Conservation (phyloP, 306 rosid genomes). For the Glycine tomentella region DNA sequence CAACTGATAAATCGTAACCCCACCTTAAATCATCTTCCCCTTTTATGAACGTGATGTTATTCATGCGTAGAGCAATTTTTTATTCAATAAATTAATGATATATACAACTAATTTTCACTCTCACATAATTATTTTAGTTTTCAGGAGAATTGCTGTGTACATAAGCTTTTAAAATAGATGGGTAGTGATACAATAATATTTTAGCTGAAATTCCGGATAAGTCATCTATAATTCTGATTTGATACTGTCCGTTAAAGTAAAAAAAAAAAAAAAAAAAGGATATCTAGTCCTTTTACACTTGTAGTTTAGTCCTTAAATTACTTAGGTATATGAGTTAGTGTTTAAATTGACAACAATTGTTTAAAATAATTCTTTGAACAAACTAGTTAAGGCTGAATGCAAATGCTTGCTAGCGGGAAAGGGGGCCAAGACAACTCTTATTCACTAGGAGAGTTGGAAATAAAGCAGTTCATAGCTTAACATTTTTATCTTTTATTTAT, state of each 20-base stretch:
- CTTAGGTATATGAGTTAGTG: neutral
- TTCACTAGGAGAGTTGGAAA: too few relatives aligned
- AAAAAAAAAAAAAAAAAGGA: too few relatives aligned
- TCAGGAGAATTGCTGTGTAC: neutral
- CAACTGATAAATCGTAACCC: conserved; percentile 12
- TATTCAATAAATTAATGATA: neutral
- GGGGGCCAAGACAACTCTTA: too few relatives aligned
- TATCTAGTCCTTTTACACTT: too few relatives aligned
- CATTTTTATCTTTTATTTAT: too few relatives aligned
- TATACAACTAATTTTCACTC: neutral
- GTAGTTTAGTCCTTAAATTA: too few relatives aligned
- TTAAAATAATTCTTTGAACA: neutral
- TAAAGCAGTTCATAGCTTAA: too few relatives aligned
- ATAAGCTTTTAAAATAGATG: neutral
- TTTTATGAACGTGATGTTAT: neutral
- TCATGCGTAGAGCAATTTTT: neutral
- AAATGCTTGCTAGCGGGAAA: too few relatives aligned
- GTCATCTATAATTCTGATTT: too few relatives aligned
- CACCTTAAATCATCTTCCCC: neutral
- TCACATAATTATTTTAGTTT: neutral
- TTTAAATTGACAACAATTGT: neutral
- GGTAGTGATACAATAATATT: neutral
- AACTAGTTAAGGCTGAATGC: too few relatives aligned
- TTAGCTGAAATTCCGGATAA: too few relatives aligned
- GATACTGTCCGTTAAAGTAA: too few relatives aligned